phyloP scores from a whole-genome alignment of 371 early-diverging fungal species.

The Coemansia linderi region DNA sequence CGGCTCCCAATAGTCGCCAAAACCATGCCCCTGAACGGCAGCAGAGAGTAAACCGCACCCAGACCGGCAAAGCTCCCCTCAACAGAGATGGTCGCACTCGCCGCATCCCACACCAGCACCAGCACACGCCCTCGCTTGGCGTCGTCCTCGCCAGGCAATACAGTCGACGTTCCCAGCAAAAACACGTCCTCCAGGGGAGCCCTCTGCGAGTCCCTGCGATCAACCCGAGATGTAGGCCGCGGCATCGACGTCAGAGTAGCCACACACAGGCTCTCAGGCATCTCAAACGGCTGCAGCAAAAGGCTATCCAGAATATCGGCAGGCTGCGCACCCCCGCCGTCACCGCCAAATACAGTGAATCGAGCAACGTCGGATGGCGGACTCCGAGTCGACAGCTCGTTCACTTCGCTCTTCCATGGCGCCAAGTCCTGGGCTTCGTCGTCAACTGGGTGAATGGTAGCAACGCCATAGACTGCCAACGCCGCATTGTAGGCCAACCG shows the following conservation, averaged over 20 bases:
- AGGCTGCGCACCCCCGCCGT: slow-evolving; percentile 56
- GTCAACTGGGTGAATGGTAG: slow-evolving; percentile 27
- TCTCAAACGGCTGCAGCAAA: slow-evolving; percentile 48
- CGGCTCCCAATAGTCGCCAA: slow-evolving; percentile 63
- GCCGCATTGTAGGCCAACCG: slow-evolving; percentile 62
- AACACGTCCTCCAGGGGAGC: slow-evolving; percentile 44
- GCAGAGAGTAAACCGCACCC: slow-evolving; percentile 65
- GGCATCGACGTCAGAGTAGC: slow-evolving; percentile 14
- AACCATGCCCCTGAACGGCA: slow-evolving; percentile 57
- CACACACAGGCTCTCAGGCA: slow-evolving; percentile 45
- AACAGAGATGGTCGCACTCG: slow-evolving; percentile 43
- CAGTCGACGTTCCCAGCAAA: slow-evolving; percentile 68
- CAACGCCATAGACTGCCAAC: slow-evolving; percentile 20
- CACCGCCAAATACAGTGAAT: slow-evolving; percentile 66
- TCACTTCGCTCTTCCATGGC: background rate
- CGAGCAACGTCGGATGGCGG: slow-evolving; percentile 56
- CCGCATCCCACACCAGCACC: slow-evolving; percentile 54
- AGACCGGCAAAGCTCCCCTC: slow-evolving; percentile 50
- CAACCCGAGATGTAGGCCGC: background rate
- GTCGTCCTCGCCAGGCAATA: slow-evolving; percentile 60
- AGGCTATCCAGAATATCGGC: slow-evolving; percentile 58
- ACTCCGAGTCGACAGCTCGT: background rate
- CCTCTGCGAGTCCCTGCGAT: background rate
- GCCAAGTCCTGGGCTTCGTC: background rate
- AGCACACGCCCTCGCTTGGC: slow-evolving; percentile 66